A percentile compares a stretch with the other conserved stretches of the same genome.
Conservation (phyloP, 2,329 filamentous ascomycete genomes). For the Pyricularia sp. region DNA sequence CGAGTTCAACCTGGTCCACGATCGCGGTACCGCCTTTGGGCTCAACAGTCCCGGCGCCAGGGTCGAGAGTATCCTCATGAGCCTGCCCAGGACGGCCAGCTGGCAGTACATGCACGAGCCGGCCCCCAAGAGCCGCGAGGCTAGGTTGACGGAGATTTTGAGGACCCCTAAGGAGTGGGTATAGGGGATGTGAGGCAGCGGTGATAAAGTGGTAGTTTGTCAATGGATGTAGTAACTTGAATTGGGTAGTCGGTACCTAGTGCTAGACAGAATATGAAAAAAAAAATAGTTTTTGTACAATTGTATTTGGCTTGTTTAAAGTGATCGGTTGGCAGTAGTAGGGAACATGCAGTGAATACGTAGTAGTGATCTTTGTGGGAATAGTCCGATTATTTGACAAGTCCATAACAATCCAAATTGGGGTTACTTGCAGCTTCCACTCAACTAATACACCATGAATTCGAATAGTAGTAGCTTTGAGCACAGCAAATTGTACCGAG, state of each 20-base stretch:
- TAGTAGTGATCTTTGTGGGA: too few relatives aligned
- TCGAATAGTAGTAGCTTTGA: neutral
- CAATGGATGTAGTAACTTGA: neutral
- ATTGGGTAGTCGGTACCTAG: neutral
- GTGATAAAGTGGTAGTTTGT: neutral
- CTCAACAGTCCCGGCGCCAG: constrained; percentile 85
- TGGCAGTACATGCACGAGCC: constrained; percentile 96
- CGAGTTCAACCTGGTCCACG: constrained; percentile 96
- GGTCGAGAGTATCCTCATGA: constrained; percentile 97
- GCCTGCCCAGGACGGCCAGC: constrained; percentile 79
- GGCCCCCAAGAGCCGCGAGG: constrained; percentile 65
- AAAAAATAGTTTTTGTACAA: too few relatives aligned
- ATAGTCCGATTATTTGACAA: neutral
- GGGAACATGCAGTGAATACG: neutral
- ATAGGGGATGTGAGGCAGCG: constrained; percentile 21
- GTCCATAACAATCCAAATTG: neutral
- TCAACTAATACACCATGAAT: neutral
- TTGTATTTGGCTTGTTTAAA: neutral
- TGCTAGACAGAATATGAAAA: neutral
- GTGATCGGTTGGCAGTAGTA: neutral
- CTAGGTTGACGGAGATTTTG: constrained; percentile 66
- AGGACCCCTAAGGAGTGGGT: constrained; percentile 59
- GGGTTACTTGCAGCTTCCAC: neutral
- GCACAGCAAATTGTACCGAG: neutral
- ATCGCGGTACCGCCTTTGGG: constrained; percentile 89